phyloP scores from a whole-genome alignment of 768 basidiomycete genomes.

The Tylopilus sp. region DNA sequence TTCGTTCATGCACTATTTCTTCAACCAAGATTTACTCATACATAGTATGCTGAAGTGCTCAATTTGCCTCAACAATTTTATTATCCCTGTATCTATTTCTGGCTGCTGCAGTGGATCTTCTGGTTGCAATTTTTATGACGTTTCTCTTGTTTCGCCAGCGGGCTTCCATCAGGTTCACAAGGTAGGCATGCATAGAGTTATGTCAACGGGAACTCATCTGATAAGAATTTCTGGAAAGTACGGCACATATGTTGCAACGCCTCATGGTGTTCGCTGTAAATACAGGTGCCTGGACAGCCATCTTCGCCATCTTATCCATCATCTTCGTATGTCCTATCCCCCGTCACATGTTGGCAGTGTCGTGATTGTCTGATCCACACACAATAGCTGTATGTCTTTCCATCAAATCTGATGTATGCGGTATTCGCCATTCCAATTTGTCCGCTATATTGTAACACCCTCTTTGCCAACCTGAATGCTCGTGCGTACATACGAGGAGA shows the following conservation, averaged over 20 bases:
- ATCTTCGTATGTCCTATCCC: conserved; percentile 35
- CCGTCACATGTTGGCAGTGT: background rate
- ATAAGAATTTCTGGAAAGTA: background rate
- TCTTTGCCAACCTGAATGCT: background rate
- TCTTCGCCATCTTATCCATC: conserved; percentile 38
- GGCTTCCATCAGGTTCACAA: background rate
- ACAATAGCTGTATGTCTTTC: background rate
- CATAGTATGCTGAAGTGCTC: too few relatives aligned
- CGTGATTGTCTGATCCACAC: background rate
- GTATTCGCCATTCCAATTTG: background rate
- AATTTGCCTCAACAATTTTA: background rate
- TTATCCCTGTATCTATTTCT: background rate
- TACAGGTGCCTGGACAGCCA: conserved; percentile 47
- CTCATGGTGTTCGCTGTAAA: conserved; percentile 7
- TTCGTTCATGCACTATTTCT: background rate
- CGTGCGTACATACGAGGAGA: background rate
- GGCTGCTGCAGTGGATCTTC: conserved; percentile 5
- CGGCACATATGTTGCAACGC: conserved; percentile 7
- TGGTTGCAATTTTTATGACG: conserved; percentile 4
- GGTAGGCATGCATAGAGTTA: background rate
- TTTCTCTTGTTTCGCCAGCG: conserved; percentile 3
- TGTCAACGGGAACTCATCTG: background rate
- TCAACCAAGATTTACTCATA: background rate
- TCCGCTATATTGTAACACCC: background rate
- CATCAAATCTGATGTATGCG: background rate